Conservation (phyloP, 2,329 filamentous ascomycete genomes). For the Apiospora koreana region DNA sequence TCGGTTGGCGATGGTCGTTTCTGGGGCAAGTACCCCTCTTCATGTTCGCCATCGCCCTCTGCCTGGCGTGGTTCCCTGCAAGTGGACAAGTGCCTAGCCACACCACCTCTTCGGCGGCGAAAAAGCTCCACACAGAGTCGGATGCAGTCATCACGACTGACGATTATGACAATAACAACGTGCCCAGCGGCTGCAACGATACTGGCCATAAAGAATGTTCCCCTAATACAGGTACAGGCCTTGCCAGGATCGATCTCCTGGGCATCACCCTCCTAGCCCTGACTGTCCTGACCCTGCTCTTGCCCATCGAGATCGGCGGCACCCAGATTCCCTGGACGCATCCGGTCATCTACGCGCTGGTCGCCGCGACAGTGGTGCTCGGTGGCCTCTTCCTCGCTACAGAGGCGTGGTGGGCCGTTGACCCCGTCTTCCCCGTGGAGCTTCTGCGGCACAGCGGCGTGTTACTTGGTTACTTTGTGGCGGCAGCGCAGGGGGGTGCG, state of each 20-base stretch:
- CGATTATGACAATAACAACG: not conserved
- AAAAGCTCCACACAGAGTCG: not conserved
- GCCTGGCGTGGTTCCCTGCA: constrained; percentile 21
- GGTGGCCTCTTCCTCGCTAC: constrained; percentile 16
- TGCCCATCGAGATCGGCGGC: constrained; percentile 18
- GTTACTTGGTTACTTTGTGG: constrained; percentile 38
- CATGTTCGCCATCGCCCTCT: constrained; percentile 46
- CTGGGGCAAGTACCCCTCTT: constrained; percentile 57
- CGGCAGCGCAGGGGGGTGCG: constrained; percentile 25
- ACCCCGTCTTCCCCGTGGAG: constrained; percentile 45
- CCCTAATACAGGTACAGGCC: not conserved
- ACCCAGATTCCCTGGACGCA: constrained; percentile 16
- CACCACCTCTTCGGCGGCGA: constrained; percentile 34
- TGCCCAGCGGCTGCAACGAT: no score
- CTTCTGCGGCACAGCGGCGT: constrained; percentile 40
- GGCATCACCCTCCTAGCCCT: constrained; percentile 13
- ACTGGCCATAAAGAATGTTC: no score
- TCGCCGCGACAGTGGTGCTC: not conserved
- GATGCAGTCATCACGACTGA: not conserved
- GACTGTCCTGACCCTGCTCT: constrained; percentile 15
- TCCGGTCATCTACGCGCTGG: constrained; percentile 8
- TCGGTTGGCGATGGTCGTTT: constrained; percentile 71
- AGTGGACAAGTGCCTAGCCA: no score
- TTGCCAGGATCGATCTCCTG: constrained; percentile 16
- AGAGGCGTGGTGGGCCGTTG: constrained; percentile 35